These are phyloP conservation scores for Discostella stelligeroides DNA, from an alignment of 108 stramenopile genomes.

Conservation along the genomic window DNA sequence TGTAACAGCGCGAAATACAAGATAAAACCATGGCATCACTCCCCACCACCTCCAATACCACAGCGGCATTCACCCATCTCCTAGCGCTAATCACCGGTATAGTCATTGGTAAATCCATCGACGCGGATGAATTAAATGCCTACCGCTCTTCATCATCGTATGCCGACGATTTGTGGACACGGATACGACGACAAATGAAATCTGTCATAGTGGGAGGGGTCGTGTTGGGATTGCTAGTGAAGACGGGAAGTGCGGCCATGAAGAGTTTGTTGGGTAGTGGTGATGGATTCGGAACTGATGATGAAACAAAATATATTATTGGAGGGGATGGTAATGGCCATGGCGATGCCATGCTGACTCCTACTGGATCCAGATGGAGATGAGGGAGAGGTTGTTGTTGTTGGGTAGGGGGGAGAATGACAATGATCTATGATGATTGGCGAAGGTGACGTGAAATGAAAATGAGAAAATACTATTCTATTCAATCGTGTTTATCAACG, in stretches of 20 bases:
- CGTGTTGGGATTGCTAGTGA: constrained; percentile 2
- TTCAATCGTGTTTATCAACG: too few relatives aligned
- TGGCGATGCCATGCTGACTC: too few relatives aligned
- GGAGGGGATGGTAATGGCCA: too few relatives aligned
- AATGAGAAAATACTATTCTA: too few relatives aligned
- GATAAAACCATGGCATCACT: not conserved
- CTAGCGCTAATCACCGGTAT: not conserved
- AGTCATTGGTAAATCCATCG: constrained; percentile 14
- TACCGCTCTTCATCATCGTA: constrained; percentile 12
- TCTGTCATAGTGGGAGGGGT: not conserved
- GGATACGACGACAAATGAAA: not conserved
- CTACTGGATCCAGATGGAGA: too few relatives aligned
- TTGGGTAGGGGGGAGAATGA: too few relatives aligned
- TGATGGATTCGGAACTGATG: not conserved
- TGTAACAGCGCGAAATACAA: too few relatives aligned
- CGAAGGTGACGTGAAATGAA: too few relatives aligned
- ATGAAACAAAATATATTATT: too few relatives aligned
- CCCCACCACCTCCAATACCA: not conserved
- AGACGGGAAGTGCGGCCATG: constrained; percentile 11
- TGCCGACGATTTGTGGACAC: not conserved
- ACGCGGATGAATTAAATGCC: constrained; percentile 10
- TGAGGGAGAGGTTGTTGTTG: too few relatives aligned
- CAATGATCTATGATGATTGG: too few relatives aligned
- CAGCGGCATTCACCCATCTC: constrained; percentile 18
- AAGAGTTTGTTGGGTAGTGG: not conserved